phyloP scores from a whole-genome alignment of 768 basidiomycete genomes.

The Tulasnella calospora region DNA sequence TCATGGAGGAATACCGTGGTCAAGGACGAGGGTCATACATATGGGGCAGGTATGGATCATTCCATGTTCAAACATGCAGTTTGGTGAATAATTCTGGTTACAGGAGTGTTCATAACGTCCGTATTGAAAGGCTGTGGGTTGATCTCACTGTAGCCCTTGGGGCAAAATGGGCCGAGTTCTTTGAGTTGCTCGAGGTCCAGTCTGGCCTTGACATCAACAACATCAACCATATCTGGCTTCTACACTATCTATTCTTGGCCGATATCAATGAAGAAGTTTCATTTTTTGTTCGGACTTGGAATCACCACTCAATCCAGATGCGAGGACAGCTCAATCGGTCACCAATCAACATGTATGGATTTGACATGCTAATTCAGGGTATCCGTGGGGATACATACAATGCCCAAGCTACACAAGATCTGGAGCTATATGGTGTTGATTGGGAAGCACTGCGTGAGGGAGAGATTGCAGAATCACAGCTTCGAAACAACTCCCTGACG shows the following conservation, averaged over 20 bases:
- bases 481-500: constrained; percentile 14
- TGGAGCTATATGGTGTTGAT: constrained; percentile 31
- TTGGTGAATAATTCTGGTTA: too few species aligned
- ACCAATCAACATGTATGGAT: constrained; percentile 36
- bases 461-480: constrained; percentile 28
- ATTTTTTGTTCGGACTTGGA: constrained; percentile 31
- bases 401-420: constrained; percentile 14
- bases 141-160: constrained; percentile 31
- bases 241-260: constrained; percentile 34
- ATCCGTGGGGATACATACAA: constrained; percentile 30
- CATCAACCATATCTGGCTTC: constrained; percentile 34
- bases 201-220: constrained; percentile 32
- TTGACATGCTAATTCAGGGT: constrained; percentile 37
- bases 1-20: constrained; percentile 29
- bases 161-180: constrained; percentile 28
- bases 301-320: constrained; percentile 31
- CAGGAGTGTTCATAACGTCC: constrained; percentile 31
- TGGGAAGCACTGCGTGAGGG: constrained; percentile 30
- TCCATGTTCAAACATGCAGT: too few species aligned
- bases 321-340: constrained; percentile 29
- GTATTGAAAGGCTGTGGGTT: constrained; percentile 31
- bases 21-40: constrained; percentile 29
- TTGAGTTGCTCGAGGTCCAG: constrained; percentile 30
- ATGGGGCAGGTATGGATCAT: constrained; percentile 32
- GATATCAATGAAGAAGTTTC: constrained; percentile 30